Evolutionary conservation across 148 eudicot genomes (phyloP), one percentile per base, ranked within the genome.

Genomic region (Heliosperma pusillum): DNA sequence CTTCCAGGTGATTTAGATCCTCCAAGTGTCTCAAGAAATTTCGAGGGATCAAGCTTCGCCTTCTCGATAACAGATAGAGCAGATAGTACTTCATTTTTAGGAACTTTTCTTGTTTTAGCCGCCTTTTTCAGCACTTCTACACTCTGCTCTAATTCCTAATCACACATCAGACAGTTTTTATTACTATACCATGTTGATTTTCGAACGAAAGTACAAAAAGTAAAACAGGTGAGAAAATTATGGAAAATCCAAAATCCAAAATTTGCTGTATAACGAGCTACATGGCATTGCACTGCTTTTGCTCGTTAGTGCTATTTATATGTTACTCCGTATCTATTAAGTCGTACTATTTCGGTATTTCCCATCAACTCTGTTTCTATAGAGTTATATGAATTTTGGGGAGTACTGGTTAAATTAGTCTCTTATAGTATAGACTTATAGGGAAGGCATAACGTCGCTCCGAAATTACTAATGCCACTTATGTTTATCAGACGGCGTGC

Each of bases 1-100:
- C 90, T 87, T 11, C 98, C 97, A 30, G 98, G 98, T 16, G 97
- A 92, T 66, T 89, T 60, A 0, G 88, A 80, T 72, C 98, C 97
- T 66, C 98, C 98, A 29, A 94, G 96, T 57, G 96, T 90, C 75
- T 87, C 82, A 20, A 92, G 87, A 78, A 95, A 92, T 30, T 79
- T 74, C 0, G 89, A 86, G 66, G 97, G 91, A 73, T 92, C 91
- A 44, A 90, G 79, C 70, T 92, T 95, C 44, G 92, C 87, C 87
- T 87, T 92, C 91, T 90, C 98, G n/a, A 95, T 70, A 64, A 87
- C 79, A 1, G 88, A 78, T 36, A 95, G 80, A 42, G 97, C 97
- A 8, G 86, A 61, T 74, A 92, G 40, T 58, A 95, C 82, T 55
- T 90, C 90, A 26, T 71, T 67, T 20, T 84, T 77, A 1, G 88